Base-by-base conservation (phyloP, 2,329 filamentous ascomycete species). In the Clarireedia homoeocarpa region DNA sequence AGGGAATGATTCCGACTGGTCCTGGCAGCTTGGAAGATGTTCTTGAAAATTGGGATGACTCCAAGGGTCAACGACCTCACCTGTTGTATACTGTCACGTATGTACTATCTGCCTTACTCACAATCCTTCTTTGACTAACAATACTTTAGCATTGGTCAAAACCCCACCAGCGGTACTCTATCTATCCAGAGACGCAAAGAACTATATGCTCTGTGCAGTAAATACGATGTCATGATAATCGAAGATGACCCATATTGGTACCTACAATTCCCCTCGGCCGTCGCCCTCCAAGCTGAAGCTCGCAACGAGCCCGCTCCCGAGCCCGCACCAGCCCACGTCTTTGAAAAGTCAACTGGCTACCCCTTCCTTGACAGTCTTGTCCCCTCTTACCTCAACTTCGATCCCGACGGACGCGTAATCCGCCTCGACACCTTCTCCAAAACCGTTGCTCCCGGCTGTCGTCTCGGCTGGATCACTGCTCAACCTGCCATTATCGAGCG, bases 231-330 rank as follows among this genome's bases (percentile, higher is more conserved):
- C 60, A 81, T 96, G 66, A 96, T 96, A 62, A 74, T 95, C 59
- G 92, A 97, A 71, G 92, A 97, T 65, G 91, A 96, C 60, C 92
- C 92, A 5, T 96, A 96, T 74, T 96, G 90, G 89, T 92, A 94
- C 70, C 77, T 97, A 7, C 92, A 96, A 70, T 96, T 83, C 71
- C 89, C 90, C 0, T 88, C 88, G 0, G 85, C 88, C 0, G 80
- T 75, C 36, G 48, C 65, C 57, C 58, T 64, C 57, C 67, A 73
- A 65, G 66, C 69, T 58, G 38, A 63, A 60, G 58, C 64, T 6
- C 67, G 70, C 51, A 71, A 72, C 55, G 74, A 71, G 53, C 62
- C 62, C 60, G 56, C 54, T 3, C 61, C 63, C 23, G 17, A 57
- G 12, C 24, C 56, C 20, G 46, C 57, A 49, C 53, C 63, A 61